Conservation (phyloP, 495 filamentous ascomycete genomes). For the Aspergillus kassunensis region DNA sequence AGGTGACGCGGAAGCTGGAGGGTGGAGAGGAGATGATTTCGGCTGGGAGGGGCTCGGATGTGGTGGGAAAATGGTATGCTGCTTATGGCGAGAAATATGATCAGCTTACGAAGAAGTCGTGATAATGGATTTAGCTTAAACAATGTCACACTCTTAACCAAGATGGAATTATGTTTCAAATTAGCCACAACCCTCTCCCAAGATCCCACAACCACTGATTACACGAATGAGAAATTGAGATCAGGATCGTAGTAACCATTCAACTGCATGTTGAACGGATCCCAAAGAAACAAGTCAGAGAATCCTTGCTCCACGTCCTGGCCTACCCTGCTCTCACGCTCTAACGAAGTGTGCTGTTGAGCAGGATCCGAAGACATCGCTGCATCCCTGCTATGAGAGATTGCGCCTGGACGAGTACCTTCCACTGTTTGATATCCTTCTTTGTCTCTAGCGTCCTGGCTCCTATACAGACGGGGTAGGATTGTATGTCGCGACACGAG, state of each 20-base stretch:
- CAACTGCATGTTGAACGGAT: constrained; percentile 4
- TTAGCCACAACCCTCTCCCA: not conserved
- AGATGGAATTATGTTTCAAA: no score
- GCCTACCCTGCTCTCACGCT: not conserved
- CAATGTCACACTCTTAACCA: no score
- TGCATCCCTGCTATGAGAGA: not conserved
- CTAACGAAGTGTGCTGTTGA: not conserved
- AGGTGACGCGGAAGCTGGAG: constrained; percentile 31
- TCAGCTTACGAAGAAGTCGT: not conserved
- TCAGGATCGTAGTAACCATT: constrained; percentile 1
- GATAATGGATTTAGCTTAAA: no score
- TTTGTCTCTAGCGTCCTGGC: not conserved
- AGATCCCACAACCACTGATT: not conserved
- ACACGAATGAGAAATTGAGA: not conserved
- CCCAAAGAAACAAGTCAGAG: not conserved
- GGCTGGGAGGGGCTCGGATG: constrained; percentile 21
- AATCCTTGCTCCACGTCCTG: not conserved
- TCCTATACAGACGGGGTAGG: not conserved
- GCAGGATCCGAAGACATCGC: not conserved
- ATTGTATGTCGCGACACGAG: not conserved
- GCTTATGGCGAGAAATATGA: constrained; percentile 27
- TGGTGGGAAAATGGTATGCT: constrained; percentile 38
- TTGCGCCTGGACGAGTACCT: not conserved
- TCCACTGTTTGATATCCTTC: not conserved
- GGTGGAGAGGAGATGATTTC: constrained; percentile 35